Evolutionary conservation across 371 early-diverging fungal species (phyloP).

Genomic region (Lichtheimia corymbifera): DNA sequence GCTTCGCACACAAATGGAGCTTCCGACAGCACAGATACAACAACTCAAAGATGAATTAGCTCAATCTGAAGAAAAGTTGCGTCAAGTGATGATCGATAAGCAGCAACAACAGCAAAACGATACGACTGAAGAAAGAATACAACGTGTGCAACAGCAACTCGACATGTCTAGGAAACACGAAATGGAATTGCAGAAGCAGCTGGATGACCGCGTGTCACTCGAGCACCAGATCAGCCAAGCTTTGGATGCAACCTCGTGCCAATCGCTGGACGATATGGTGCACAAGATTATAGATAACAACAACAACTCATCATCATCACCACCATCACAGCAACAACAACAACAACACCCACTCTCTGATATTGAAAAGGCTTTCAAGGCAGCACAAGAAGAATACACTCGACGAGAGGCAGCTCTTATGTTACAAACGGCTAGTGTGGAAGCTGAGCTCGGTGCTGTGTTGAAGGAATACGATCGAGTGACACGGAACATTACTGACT

Average conservation of each 20-base stretch:
- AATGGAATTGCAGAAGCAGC: constrained; percentile 3
- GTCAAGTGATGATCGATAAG: too few relatives aligned
- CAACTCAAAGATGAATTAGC: too few relatives aligned
- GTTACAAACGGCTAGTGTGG: constrained; percentile 37
- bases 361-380: constrained; percentile 6
- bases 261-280: constrained; percentile 8
- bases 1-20: too few relatives aligned
- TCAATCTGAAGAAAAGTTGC: too few relatives aligned
- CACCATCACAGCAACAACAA: neutral
- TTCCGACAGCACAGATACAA: too few relatives aligned
- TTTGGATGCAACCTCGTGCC: neutral
- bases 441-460: constrained; percentile 42
- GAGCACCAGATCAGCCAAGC: constrained; percentile 5
- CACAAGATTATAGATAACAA: neutral
- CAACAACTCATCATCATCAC: neutral
- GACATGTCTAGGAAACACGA: neutral
- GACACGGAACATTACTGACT: constrained; percentile 50
- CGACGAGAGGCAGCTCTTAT: constrained; percentile 37
- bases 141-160: too few relatives aligned
- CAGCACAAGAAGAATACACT: constrained; percentile 31
- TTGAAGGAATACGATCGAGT: constrained; percentile 53
- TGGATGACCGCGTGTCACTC: neutral
- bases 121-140: too few relatives aligned
- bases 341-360: neutral
- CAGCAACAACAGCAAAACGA: too few relatives aligned